These are phyloP conservation scores for Colletotrichum orbiculare DNA, from an alignment of 2,329 filamentous ascomycete species.

Conservation along the genomic window DNA sequence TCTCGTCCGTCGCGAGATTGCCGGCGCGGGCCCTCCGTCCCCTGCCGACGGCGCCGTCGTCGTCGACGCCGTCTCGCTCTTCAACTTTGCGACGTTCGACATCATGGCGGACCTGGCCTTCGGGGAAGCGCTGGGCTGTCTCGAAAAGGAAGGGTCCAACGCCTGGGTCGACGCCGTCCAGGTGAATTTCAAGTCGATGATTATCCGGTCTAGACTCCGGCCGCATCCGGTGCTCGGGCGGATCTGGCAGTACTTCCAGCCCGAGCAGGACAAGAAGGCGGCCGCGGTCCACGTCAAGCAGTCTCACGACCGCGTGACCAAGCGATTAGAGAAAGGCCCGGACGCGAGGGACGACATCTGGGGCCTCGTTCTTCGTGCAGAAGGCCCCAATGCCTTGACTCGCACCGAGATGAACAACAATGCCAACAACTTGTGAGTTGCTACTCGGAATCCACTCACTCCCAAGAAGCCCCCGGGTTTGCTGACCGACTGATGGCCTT, in stretches of 20 bases:
- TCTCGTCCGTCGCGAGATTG: slow-evolving; percentile 32
- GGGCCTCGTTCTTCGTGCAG: slow-evolving; percentile 8
- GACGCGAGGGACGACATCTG: slow-evolving; percentile 9
- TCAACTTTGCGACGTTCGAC: slow-evolving; percentile 44
- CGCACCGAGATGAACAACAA: slow-evolving; percentile 17
- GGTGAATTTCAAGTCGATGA: slow-evolving; percentile 10
- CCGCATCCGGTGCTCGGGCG: not conserved
- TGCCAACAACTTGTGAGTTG: slow-evolving; percentile 11
- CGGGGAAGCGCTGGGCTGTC: slow-evolving; percentile 43
- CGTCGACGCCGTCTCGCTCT: slow-evolving; percentile 41
- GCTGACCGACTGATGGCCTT: no score
- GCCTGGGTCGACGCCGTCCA: slow-evolving; percentile 11
- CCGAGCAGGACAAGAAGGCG: slow-evolving; percentile 4
- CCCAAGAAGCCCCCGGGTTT: no score
- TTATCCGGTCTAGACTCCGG: slow-evolving; percentile 1
- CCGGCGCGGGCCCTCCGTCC: not conserved
- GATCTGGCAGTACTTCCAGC: slow-evolving; percentile 1
- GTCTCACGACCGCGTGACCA: slow-evolving; percentile 9
- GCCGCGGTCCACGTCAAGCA: slow-evolving; percentile 2
- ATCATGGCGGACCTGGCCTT: slow-evolving; percentile 44
- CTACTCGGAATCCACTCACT: slow-evolving; percentile 12
- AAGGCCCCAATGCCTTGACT: slow-evolving; percentile 2
- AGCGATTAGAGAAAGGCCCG: not conserved
- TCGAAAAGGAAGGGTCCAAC: slow-evolving; percentile 31
- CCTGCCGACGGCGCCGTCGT: not conserved